Evolutionary conservation across 2,329 filamentous ascomycete species (phyloP).

Genomic region (Rhexocercosporidium sp.): DNA sequence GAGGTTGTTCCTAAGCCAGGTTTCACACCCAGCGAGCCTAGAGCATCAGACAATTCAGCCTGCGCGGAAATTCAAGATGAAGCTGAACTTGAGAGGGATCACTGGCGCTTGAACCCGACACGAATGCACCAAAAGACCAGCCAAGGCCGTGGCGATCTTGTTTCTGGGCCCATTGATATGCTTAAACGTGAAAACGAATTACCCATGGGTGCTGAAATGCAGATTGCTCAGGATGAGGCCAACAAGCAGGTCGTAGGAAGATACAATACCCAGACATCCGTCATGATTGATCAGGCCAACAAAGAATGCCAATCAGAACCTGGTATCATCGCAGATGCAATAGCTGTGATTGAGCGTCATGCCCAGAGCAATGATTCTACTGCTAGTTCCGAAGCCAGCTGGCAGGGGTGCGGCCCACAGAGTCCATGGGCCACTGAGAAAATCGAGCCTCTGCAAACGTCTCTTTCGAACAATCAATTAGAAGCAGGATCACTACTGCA

Average conservation of each 20-base stretch:
- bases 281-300: not conserved
- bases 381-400: conserved; percentile 19
- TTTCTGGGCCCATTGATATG: not conserved
- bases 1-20: not conserved
- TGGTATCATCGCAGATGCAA: not conserved
- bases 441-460: conserved; percentile 10
- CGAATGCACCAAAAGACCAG: not conserved
- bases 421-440: conserved; percentile 39
- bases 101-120: not conserved
- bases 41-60: not conserved
- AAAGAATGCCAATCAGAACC: not conserved
- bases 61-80: too few species aligned
- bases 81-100: not conserved
- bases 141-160: not conserved
- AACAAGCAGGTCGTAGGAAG: too few species aligned
- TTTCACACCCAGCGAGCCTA: not conserved
- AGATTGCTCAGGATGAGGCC: not conserved
- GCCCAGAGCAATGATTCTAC: not conserved
- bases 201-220: not conserved
- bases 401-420: conserved; percentile 31
- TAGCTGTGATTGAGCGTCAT: not conserved
- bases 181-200: not conserved
- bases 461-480: not conserved
- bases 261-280: not conserved
- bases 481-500: not conserved